Evolutionary conservation across 352 stramenopile species (phyloP).

Genomic region (Globisporangium middletonii): DNA sequence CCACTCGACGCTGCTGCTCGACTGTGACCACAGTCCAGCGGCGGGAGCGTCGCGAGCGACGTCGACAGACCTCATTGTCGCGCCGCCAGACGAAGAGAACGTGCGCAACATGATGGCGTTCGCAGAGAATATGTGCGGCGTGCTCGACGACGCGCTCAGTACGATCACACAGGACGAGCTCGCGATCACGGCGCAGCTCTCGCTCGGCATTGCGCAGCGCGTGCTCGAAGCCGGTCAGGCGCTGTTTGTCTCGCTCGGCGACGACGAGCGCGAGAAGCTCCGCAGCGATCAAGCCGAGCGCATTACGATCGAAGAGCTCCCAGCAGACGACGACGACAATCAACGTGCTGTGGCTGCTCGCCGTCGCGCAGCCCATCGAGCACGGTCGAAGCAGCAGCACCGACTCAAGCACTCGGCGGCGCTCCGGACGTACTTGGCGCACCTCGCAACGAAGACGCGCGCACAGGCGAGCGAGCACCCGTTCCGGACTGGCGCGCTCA

Average conservation of each 20-base stretch:
- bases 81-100: slow-evolving; percentile 47
- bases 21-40: not conserved
- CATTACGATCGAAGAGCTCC: slow-evolving; percentile 72
- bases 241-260: slow-evolving; percentile 65
- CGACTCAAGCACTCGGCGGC: slow-evolving; percentile 30
- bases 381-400: slow-evolving; percentile 12
- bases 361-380: not conserved
- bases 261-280: slow-evolving; percentile 46
- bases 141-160: slow-evolving; percentile 64
- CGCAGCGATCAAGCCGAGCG: slow-evolving; percentile 32
- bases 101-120: slow-evolving; percentile 72
- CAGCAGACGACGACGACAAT: slow-evolving; percentile 20
- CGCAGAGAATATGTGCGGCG: slow-evolving; percentile 65
- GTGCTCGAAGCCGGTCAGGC: slow-evolving; percentile 60
- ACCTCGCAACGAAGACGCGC: slow-evolving; percentile 34
- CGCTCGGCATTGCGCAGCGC: slow-evolving; percentile 67
- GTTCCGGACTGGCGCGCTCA: slow-evolving; percentile 52
- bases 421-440: slow-evolving; percentile 41
- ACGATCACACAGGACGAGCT: slow-evolving; percentile 76
- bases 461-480: slow-evolving; percentile 45
- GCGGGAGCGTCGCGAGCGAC: not conserved
- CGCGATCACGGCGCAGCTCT: slow-evolving; percentile 57
- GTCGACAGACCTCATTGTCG: slow-evolving; percentile 14
- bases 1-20: slow-evolving; percentile 35
- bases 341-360: slow-evolving; percentile 6